Base-by-base conservation (phyloP, 1,284 basidiomycete species). In the Marasmius fiardii region DNA sequence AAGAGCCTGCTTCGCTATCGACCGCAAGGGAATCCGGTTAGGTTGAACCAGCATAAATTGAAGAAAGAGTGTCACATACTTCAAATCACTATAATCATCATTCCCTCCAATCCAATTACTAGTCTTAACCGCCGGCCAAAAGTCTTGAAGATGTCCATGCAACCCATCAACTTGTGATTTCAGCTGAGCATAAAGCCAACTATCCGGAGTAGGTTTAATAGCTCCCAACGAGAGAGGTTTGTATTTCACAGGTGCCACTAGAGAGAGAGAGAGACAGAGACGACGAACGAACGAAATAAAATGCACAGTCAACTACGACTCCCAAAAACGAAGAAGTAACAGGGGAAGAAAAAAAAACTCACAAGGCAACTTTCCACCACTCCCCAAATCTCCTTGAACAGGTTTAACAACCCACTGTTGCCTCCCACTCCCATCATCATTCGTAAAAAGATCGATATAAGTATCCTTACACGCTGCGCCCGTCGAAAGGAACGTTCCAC, bases 391-490 rank as follows among this genome's bases (percentile, higher is more conserved):
- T 10, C 10, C 28, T 31, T 31, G 4, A 20, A 41, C 20, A 41
- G 39, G 39, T n/a, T 10, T 41, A 41, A 41, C 39, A 10, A 41
- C 39, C 39, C 39, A 52, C 39, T 52, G 51, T 35, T 52, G 51
- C 37, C 51, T 52, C 35, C 51, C 51, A 43, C 10, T 14, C 21
- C 35, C 51, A 52, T 52, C 51, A 24, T 52, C 51, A 11, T 14
- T 23, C 20, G 51, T 21, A 43, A 33, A 52, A 6, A 52, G 10
- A 33, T 52, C 51, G 6, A 52, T 24, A 20, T 4, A 33, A 35
- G 45, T 41, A 23, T 35, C 24, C 7, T 21, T 41, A 33, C 51
- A 52, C 11, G 1, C 37, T 10, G n/a, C 35, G n/a, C 18, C 51
- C 35, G 35, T 52, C 39, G 39, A 41, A 37, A 52, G 43, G 21